Percentiles rank a stretch among this genome's conserved stretches.
phyloP scores from a whole-genome alignment of 202 grass and related monocot species.

The Panicum virgatum region DNA sequence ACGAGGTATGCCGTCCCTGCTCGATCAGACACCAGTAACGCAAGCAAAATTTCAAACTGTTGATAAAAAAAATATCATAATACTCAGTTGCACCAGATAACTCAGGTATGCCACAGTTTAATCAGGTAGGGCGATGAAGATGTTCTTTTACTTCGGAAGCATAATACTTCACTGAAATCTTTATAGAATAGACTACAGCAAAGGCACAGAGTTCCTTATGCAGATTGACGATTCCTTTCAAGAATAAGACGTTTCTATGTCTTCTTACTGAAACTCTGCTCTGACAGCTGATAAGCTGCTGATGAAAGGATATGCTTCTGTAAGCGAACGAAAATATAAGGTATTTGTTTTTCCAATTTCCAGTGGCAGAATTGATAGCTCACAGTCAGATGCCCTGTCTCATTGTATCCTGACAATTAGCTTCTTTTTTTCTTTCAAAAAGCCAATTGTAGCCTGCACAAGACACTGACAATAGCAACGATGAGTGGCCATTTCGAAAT shows the following conservation, averaged over 20 bases:
- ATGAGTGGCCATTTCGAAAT: neutral
- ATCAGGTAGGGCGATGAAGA: neutral
- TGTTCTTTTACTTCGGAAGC: neutral
- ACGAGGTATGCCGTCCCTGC: too few relatives aligned
- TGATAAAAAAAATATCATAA: too few relatives aligned
- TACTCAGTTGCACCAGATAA: neutral
- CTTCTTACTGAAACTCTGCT: neutral
- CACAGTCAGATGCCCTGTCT: neutral
- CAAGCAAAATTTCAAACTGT: too few relatives aligned
- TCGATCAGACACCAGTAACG: too few relatives aligned
- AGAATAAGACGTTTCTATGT: neutral
- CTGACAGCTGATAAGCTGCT: neutral
- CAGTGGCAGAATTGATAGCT: too few relatives aligned
- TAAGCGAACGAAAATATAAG: too few relatives aligned
- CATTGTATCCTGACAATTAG: neutral
- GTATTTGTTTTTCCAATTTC: too few relatives aligned
- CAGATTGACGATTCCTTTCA: neutral
- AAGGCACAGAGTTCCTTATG: neutral
- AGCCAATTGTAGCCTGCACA: neutral
- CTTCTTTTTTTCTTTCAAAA: neutral
- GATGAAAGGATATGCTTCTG: neutral
- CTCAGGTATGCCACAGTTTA: neutral
- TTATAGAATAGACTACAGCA: neutral
- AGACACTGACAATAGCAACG: neutral
- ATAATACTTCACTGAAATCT: neutral